Conservation (phyloP, 2,329 filamentous ascomycete species). For the Parastagonospora nodorum region DNA sequence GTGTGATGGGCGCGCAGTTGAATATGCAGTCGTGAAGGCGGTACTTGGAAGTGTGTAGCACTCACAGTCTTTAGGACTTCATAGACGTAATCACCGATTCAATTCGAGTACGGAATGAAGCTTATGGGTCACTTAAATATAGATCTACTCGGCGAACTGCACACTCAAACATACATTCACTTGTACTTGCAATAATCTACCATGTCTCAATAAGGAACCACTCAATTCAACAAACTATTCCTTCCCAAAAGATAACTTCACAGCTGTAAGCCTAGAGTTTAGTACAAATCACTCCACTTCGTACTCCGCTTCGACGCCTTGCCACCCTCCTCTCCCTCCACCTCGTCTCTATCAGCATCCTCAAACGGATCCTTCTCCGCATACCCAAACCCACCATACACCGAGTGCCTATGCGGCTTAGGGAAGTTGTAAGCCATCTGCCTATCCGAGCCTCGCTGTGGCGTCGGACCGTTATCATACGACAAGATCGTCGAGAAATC, state of each 20-base stretch:
- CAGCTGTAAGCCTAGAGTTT: neutral
- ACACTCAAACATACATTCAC: no score
- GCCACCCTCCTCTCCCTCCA: neutral
- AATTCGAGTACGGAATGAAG: no score
- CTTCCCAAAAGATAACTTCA: neutral
- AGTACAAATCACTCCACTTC: neutral
- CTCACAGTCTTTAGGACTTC: neutral
- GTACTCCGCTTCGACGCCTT: neutral
- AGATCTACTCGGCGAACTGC: neutral
- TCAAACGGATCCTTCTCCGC: constrained; percentile 8
- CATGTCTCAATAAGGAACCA: no score
- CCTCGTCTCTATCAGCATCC: constrained; percentile 2
- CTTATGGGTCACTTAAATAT: neutral
- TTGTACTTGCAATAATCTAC: no score
- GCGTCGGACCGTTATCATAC: neutral
- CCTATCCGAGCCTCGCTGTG: neutral
- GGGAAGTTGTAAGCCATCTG: constrained; percentile 2
- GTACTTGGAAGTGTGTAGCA: neutral
- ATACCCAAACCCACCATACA: constrained; percentile 11
- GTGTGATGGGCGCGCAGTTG: neutral
- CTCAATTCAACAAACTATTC: neutral
- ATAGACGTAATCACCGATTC: no score
- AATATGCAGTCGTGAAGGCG: neutral
- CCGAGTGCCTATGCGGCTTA: constrained; percentile 4
- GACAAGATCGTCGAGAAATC: neutral